phyloP scores from a whole-genome alignment of 2,329 filamentous ascomycete genomes.

The Teratosphaeriaceae sp. region DNA sequence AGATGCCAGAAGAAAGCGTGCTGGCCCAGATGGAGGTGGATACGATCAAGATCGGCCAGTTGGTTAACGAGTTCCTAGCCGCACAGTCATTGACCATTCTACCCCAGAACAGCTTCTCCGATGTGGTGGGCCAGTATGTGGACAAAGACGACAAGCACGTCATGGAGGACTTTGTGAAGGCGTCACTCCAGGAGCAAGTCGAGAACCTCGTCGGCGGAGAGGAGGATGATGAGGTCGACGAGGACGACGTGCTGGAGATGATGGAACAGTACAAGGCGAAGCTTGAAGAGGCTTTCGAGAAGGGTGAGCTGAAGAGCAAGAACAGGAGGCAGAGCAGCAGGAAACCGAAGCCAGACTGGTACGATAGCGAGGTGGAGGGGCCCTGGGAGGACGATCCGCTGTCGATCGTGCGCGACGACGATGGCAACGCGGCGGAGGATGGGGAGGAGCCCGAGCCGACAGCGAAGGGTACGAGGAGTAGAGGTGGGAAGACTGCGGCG shows the following conservation, averaged over 20 bases:
- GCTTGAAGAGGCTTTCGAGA: conserved; percentile 65
- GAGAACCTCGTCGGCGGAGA: conserved; percentile 42
- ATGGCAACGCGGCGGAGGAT: conserved; percentile 35
- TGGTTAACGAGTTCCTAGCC: conserved; percentile 80
- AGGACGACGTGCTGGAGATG: conserved; percentile 60
- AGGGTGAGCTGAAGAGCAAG: conserved; percentile 52
- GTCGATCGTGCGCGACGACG: conserved; percentile 50
- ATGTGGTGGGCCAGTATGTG: conserved; percentile 88
- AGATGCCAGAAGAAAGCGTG: conserved; percentile 58
- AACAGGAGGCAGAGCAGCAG: conserved; percentile 34
- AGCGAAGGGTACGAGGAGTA: conserved; percentile 39
- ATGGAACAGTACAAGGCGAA: conserved; percentile 51
- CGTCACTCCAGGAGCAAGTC: conserved; percentile 37
- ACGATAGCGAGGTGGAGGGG: conserved; percentile 88
- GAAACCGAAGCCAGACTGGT: conserved; percentile 67
- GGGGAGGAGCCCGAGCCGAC: conserved; percentile 36
- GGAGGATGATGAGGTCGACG: conserved; percentile 66
- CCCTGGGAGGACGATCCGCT: conserved; percentile 75
- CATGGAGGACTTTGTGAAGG: conserved; percentile 52
- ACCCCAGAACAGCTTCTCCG: conserved; percentile 85
- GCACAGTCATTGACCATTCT: conserved; percentile 88
- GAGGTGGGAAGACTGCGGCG: conserved; percentile 41
- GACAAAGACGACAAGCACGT: conserved; percentile 93
- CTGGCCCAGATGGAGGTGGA: conserved; percentile 56
- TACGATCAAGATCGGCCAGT: conserved; percentile 75